Evolutionary conservation across 2,329 filamentous ascomycete genomes (phyloP).

Genomic region (Golovinomyces cichoracearum): DNA sequence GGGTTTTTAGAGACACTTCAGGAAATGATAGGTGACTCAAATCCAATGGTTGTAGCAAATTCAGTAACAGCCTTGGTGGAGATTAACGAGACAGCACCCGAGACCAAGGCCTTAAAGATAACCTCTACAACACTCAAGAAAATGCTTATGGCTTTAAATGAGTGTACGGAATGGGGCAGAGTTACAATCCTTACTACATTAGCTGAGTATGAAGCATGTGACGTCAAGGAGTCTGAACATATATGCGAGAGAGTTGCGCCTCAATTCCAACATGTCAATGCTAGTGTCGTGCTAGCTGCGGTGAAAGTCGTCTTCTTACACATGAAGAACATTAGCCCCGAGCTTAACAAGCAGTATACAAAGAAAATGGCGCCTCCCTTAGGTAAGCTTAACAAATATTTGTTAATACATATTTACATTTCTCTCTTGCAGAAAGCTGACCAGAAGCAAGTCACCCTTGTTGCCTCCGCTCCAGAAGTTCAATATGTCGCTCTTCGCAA

Average conservation of each 20-base stretch:
- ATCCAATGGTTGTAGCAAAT: slow-evolving; percentile 98
- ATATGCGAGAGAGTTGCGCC: slow-evolving; percentile 91
- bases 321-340: slow-evolving; percentile 60
- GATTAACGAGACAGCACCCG: slow-evolving; percentile 70
- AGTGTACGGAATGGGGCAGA: slow-evolving; percentile 94
- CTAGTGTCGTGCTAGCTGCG: slow-evolving; percentile 85
- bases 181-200: slow-evolving; percentile 80
- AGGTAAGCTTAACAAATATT: slow-evolving; percentile 39
- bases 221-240: slow-evolving; percentile 88
- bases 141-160: slow-evolving; percentile 82
- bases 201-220: slow-evolving; percentile 63
- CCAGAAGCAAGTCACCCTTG: slow-evolving; percentile 49
- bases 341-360: slow-evolving; percentile 59
- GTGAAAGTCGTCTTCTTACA: slow-evolving; percentile 96
- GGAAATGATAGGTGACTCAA: slow-evolving; percentile 88
- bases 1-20: slow-evolving; percentile 84
- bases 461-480: slow-evolving; percentile 86
- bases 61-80: slow-evolving; percentile 82
- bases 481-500: slow-evolving; percentile 93
- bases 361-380: slow-evolving; percentile 98
- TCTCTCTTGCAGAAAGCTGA: slow-evolving; percentile 3
- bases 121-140: slow-evolving; percentile 73
- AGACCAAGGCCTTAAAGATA: slow-evolving; percentile 65
- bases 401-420: too few relatives aligned
- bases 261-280: slow-evolving; percentile 96